These are phyloP conservation scores for Penicillium pancosmium DNA, from an alignment of 495 filamentous ascomycete genomes.

Conservation along the genomic window DNA sequence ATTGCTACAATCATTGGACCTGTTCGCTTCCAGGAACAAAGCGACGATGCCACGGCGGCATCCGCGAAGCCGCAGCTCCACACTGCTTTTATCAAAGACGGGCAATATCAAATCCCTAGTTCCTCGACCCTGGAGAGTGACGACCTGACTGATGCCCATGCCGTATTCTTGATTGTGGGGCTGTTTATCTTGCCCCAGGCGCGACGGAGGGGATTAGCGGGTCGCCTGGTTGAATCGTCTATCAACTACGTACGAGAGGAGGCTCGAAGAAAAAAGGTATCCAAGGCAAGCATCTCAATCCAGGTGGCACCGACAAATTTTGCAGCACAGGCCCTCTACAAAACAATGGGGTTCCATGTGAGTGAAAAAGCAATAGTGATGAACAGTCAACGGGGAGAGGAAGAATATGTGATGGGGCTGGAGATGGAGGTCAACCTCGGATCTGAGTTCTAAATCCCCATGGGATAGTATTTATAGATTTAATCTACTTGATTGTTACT, in stretches of 20 bases:
- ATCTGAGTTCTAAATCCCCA: neutral
- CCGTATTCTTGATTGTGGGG: constrained; percentile 29
- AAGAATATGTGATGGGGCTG: constrained; percentile 6
- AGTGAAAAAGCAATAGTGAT: constrained; percentile 24
- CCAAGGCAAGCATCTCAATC: constrained; percentile 29
- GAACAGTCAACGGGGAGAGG: constrained; percentile 1
- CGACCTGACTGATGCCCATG: constrained; percentile 27
- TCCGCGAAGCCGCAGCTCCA: neutral
- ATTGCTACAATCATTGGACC: constrained; percentile 33
- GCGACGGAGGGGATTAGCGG: constrained; percentile 46
- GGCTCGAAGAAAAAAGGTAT: constrained; percentile 22
- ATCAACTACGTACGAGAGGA: constrained; percentile 29
- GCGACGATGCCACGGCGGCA: constrained; percentile 23
- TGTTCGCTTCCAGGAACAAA: constrained; percentile 10
- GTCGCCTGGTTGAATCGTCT: constrained; percentile 39
- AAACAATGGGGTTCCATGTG: constrained; percentile 46
- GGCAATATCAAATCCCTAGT: constrained; percentile 6
- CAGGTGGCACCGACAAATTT: constrained; percentile 43
- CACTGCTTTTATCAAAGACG: constrained; percentile 15
- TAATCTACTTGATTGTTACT: too few relatives aligned
- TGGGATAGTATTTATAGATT: too few relatives aligned
- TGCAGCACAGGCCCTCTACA: constrained; percentile 45
- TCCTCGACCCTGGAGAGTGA: constrained; percentile 11
- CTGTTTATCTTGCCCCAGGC: constrained; percentile 50
- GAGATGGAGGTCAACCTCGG: constrained; percentile 6